Conservation (phyloP, 345 rosid genomes). For the Hypericum androsaemum region DNA sequence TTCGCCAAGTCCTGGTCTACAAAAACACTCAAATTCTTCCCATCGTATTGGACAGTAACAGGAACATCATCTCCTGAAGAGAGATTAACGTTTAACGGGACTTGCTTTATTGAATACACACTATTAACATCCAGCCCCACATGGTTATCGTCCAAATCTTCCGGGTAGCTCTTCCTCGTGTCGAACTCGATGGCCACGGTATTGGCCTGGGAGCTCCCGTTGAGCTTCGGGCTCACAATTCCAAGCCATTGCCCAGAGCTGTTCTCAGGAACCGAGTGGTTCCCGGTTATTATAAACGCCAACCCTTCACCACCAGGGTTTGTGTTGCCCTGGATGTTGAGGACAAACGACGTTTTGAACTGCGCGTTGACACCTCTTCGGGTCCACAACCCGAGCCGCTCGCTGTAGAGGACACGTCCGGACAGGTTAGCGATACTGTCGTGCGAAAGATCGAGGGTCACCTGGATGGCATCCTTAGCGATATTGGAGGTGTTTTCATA, state of each 20-base stretch:
- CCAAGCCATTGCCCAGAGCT: conserved; percentile 68
- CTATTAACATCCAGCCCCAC: too few relatives aligned
- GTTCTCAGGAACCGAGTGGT: conserved; percentile 16
- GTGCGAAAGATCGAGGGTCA: conserved; percentile 61
- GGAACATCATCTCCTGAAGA: not conserved
- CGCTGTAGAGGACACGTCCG: conserved; percentile 33
- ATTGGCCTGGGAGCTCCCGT: conserved; percentile 17
- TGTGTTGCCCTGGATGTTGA: conserved; percentile 34
- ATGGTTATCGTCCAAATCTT: too few relatives aligned
- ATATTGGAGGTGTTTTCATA: conserved; percentile 4
- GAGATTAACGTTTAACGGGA: not conserved
- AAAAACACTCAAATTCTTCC: conserved; percentile 34
- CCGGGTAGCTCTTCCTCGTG: too few relatives aligned
- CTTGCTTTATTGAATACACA: too few relatives aligned
- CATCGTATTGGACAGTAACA: conserved; percentile 34
- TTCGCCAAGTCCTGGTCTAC: conserved; percentile 17
- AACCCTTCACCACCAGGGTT: conserved; percentile 58
- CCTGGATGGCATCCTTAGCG: conserved; percentile 36
- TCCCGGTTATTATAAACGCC: conserved; percentile 43
- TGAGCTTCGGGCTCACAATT: conserved; percentile 30
- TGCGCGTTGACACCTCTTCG: conserved; percentile 14
- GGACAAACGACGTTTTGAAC: conserved; percentile 49
- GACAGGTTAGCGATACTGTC: conserved; percentile 17
- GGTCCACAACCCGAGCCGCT: conserved; percentile 37
- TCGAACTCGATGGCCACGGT: conserved; percentile 42